These are phyloP conservation scores for Ustilago loliicola DNA, from an alignment of 1,284 basidiomycete genomes.

Conservation along the genomic window DNA sequence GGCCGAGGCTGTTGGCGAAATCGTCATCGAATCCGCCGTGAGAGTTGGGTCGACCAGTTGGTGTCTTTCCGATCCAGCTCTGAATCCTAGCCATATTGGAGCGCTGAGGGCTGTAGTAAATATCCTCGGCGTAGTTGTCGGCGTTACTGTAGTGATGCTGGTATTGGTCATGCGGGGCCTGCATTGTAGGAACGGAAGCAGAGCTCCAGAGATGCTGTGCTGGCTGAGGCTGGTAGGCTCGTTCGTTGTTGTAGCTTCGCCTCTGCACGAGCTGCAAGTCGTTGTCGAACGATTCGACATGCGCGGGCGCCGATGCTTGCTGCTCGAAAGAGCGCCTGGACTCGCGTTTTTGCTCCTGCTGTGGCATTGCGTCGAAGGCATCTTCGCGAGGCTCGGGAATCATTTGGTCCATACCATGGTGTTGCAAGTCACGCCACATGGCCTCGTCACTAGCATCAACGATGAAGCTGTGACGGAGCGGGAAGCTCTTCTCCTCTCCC, in stretches of 20 bases:
- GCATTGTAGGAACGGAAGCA: background rate
- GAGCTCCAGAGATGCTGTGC: slow-evolving; percentile 7
- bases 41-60: slow-evolving; percentile 22
- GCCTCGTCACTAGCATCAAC: slow-evolving; percentile 36
- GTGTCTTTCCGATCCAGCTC: slow-evolving; percentile 50
- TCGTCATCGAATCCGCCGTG: slow-evolving; percentile 27
- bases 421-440: slow-evolving; percentile 43
- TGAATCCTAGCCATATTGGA: slow-evolving; percentile 44
- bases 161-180: background rate
- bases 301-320: background rate
- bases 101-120: slow-evolving; percentile 30
- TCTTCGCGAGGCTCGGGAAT: slow-evolving; percentile 26
- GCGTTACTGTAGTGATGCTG: slow-evolving; percentile 3
- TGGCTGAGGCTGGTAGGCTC: slow-evolving; percentile 7
- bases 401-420: slow-evolving; percentile 23
- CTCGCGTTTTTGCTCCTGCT: background rate
- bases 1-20: slow-evolving; percentile 1
- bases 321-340: background rate
- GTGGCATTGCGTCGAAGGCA: background rate
- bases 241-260: background rate
- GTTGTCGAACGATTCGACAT: background rate
- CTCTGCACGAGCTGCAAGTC: slow-evolving; percentile 9
- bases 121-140: slow-evolving; percentile 7
- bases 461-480: slow-evolving; percentile 36
- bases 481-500: slow-evolving; percentile 3